Percentiles rank a stretch among this genome's conserved stretches.
Conservation (phyloP, 1,284 basidiomycete species). For the Xerocomus minutiporus region DNA sequence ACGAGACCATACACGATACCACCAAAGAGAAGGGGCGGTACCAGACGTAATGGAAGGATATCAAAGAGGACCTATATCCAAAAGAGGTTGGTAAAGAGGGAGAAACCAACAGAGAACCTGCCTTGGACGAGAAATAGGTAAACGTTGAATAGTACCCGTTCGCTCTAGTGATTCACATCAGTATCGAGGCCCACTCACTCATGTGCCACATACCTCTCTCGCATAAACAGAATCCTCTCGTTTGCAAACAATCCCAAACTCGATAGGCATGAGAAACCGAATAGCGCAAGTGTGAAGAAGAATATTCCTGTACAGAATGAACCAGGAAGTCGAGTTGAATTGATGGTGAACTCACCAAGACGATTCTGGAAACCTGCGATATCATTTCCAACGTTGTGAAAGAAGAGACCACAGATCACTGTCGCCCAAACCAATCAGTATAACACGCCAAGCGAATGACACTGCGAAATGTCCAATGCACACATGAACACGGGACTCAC, state of each 20-base stretch:
- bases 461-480: neutral
- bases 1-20: constrained; percentile 92
- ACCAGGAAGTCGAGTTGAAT: neutral
- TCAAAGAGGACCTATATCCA: constrained; percentile 81
- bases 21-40: constrained; percentile 92
- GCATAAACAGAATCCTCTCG: constrained; percentile 93
- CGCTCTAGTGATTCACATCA: constrained; percentile 47
- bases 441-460: neutral
- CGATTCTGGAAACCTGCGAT: constrained; percentile 93
- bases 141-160: constrained; percentile 97
- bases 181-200: neutral
- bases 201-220: constrained; percentile 67
- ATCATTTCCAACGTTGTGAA: constrained; percentile 80
- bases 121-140: constrained; percentile 94
- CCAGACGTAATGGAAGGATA: constrained; percentile 87
- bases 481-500: constrained; percentile 44
- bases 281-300: constrained; percentile 93
- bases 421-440: constrained; percentile 9
- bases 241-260: constrained; percentile 90
- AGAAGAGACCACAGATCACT: constrained; percentile 83
- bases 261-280: constrained; percentile 94
- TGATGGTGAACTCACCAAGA: constrained; percentile 45
- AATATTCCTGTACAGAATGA: constrained; percentile 63
- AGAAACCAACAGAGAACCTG: constrained; percentile 19
- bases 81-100: neutral